These are phyloP conservation scores for Suillus fuscotomentosus DNA, from an alignment of 768 basidiomycete genomes.

Conservation along the genomic window DNA sequence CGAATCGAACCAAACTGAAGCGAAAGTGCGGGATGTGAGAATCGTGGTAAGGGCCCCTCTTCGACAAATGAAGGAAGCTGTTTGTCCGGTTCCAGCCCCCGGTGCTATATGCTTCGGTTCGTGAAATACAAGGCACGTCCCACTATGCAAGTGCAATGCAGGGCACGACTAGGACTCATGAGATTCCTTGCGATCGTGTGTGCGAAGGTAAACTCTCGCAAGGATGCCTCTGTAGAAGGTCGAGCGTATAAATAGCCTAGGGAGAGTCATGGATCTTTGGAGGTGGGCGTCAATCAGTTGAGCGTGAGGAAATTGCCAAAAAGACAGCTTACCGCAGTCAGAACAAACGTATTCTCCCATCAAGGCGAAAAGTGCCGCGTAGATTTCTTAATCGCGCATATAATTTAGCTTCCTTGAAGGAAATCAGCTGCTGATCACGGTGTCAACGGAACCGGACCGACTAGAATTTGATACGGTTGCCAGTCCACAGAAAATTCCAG, in stretches of 20 bases:
- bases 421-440: constrained; percentile 4
- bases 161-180: background rate
- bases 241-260: constrained; percentile 2
- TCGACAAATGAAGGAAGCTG: background rate
- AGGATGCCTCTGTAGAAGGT: background rate
- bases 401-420: constrained; percentile 4
- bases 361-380: background rate
- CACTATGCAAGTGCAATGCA: background rate
- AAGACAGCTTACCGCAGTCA: constrained; percentile 5
- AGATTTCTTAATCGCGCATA: constrained; percentile 1
- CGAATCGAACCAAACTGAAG: background rate
- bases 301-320: background rate
- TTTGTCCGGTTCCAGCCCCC: background rate
- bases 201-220: background rate
- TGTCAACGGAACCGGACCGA: constrained; percentile 3
- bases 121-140: background rate
- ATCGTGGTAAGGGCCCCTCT: background rate
- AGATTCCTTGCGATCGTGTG: background rate
- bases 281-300: background rate
- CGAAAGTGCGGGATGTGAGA: background rate
- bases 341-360: constrained; percentile 1
- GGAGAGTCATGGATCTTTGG: background rate
- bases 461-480: background rate
- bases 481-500: background rate
- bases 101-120: background rate